A percentile compares a stretch with the other conserved stretches of the same genome.
Conservation (phyloP, 2,329 filamentous ascomycete species). For the Trichoderma asperellum region DNA sequence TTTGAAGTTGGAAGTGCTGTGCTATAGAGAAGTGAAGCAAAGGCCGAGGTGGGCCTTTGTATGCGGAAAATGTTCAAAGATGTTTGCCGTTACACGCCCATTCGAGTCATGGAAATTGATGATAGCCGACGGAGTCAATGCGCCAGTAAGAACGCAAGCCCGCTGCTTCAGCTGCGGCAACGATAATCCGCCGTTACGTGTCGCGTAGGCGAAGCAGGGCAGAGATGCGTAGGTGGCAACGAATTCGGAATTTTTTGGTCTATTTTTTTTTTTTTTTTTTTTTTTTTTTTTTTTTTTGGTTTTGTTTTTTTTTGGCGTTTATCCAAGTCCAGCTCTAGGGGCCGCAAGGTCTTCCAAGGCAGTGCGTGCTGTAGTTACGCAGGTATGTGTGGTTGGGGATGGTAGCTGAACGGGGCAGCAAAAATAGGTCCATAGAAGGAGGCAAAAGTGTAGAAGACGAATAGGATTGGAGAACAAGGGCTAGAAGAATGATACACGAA, state of each 20-base stretch:
- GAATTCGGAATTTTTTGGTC: conserved; percentile 11
- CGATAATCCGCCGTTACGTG: conserved; percentile 14
- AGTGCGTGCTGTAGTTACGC: conserved; percentile 18
- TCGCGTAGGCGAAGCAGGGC: conserved; percentile 23
- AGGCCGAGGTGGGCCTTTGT: conserved; percentile 23
- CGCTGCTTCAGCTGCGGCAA: conserved; percentile 23
- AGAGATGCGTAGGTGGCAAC: conserved; percentile 22
- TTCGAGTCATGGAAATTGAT: conserved; percentile 28
- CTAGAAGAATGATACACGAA: conserved; percentile 26
- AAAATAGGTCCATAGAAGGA: conserved; percentile 15
- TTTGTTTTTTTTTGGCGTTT: conserved; percentile 19
- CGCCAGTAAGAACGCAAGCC: conserved; percentile 19
- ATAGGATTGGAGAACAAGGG: conserved; percentile 24
- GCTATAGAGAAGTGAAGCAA: conserved; percentile 7
- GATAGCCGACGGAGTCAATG: conserved; percentile 18
- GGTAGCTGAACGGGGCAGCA: conserved; percentile 17
- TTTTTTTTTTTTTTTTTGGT: conserved; percentile 2
- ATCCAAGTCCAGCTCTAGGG: conserved; percentile 22
- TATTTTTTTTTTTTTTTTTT: conserved; percentile 4
- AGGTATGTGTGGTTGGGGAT: conserved; percentile 9
- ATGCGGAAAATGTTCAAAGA: conserved; percentile 6
- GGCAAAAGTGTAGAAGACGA: conserved; percentile 25
- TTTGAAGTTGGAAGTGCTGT: conserved; percentile 5
- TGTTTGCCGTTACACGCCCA: conserved; percentile 22
- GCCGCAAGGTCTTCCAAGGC: conserved; percentile 19